phyloP scores from a whole-genome alignment of 345 rosid species.

The Melaleuca alternifolia region DNA sequence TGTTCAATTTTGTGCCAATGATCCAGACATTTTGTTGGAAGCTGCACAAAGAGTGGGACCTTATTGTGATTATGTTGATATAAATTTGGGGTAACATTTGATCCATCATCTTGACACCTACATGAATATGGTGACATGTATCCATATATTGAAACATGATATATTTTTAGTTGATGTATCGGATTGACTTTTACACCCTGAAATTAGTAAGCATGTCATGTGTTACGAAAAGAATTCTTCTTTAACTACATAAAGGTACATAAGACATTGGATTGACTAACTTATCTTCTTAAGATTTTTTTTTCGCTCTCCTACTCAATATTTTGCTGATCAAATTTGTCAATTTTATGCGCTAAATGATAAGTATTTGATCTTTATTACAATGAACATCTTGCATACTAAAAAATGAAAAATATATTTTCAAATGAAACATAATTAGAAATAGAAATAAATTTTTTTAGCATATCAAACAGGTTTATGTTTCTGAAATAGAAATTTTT shows the following conservation, averaged over 20 bases:
- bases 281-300: not conserved
- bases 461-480: too few species aligned
- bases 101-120: not conserved
- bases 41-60: constrained; percentile 81
- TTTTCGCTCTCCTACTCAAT: not conserved
- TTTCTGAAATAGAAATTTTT: too few species aligned
- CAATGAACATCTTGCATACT: too few species aligned
- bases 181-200: not conserved
- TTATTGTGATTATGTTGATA: too few species aligned
- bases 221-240: not conserved
- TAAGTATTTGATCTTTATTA: too few species aligned
- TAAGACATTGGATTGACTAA: not conserved
- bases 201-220: not conserved
- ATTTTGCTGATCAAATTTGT: not conserved
- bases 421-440: too few species aligned
- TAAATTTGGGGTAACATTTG: constrained; percentile 61
- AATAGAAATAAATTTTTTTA: too few species aligned
- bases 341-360: too few species aligned
- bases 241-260: not conserved
- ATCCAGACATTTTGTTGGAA: constrained; percentile 62
- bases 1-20: constrained; percentile 96
- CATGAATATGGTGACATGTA: not conserved
- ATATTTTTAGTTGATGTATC: not conserved
- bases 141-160: not conserved
- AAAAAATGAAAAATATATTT: too few species aligned